These are phyloP conservation scores for Podospora appendiculata DNA, from an alignment of 495 filamentous ascomycete species.

Conservation along the genomic window DNA sequence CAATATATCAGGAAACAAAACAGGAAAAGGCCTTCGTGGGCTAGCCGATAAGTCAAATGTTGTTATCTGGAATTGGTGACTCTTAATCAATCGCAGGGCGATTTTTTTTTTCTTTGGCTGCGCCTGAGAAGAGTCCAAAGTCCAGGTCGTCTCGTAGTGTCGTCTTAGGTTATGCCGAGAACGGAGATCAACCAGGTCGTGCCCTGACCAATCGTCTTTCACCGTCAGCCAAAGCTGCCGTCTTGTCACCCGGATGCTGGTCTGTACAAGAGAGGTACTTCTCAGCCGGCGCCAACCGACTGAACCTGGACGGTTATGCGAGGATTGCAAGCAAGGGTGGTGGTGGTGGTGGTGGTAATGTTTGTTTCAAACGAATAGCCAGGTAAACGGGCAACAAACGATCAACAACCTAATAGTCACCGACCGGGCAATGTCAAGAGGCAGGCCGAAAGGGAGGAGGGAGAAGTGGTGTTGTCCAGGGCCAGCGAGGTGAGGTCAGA, in stretches of 20 bases:
- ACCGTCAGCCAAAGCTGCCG: conserved; percentile 9
- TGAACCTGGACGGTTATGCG: too few species aligned
- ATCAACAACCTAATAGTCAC: too few species aligned
- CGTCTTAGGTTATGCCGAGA: conserved; percentile 14
- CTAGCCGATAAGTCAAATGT: too few species aligned
- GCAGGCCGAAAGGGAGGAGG: not conserved
- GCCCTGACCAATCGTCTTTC: conserved; percentile 26
- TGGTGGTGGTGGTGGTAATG: not conserved
- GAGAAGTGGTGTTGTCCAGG: not conserved
- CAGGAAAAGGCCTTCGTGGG: not conserved
- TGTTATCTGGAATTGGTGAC: not conserved
- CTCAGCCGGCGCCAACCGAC: not conserved
- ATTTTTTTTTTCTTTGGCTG: not conserved
- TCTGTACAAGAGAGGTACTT: not conserved
- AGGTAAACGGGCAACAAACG: too few species aligned
- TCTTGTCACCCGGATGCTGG: not conserved
- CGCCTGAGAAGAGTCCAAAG: too few species aligned
- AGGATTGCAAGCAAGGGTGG: not conserved
- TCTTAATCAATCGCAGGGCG: conserved; percentile 1
- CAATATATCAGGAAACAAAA: not conserved
- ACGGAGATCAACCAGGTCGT: conserved; percentile 23
- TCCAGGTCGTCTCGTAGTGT: not conserved
- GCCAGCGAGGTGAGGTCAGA: not conserved
- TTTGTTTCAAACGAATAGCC: too few species aligned
- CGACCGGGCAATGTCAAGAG: too few species aligned